Conservation (phyloP, 805 yeast genomes). For the Candida peoriensis region DNA sequence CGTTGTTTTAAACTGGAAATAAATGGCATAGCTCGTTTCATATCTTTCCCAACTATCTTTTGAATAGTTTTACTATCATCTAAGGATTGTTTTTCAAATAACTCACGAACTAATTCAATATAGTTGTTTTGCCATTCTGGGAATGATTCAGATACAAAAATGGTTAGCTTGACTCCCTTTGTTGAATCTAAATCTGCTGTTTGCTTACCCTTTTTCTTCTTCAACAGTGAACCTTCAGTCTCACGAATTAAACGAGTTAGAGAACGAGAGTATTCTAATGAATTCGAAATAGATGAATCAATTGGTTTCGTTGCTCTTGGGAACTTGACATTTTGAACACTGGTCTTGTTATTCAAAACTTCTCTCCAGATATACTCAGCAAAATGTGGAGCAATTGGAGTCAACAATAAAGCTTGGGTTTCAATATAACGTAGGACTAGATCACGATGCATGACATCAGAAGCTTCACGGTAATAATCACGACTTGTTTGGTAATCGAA, state of each 20-base stretch:
- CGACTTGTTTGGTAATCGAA: conserved; percentile 94
- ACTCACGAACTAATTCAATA: conserved; percentile 71
- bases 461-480: conserved; percentile 89
- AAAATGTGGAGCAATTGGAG: conserved; percentile 96
- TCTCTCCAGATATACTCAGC: conserved; percentile 88
- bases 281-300: conserved; percentile 54
- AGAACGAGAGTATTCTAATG: conserved; percentile 75
- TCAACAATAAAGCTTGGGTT: conserved; percentile 73
- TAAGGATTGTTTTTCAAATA: conserved; percentile 59
- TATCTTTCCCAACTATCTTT: conserved; percentile 73
- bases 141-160: conserved; percentile 75
- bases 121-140: conserved; percentile 90
- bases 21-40: conserved; percentile 98
- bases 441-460: conserved; percentile 72
- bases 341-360: conserved; percentile 55
- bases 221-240: conserved; percentile 79
- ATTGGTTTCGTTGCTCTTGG: conserved; percentile 72
- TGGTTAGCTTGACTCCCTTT: conserved; percentile 66
- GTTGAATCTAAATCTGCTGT: conserved; percentile 67
- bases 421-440: conserved; percentile 79
- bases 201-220: conserved; percentile 78
- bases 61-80: conserved; percentile 62
- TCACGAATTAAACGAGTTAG: conserved; percentile 85
- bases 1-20: conserved; percentile 82
- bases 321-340: conserved; percentile 74